Evolutionary conservation across 768 basidiomycete genomes (phyloP).

Genomic region (Botryobasidium botryosum): DNA sequence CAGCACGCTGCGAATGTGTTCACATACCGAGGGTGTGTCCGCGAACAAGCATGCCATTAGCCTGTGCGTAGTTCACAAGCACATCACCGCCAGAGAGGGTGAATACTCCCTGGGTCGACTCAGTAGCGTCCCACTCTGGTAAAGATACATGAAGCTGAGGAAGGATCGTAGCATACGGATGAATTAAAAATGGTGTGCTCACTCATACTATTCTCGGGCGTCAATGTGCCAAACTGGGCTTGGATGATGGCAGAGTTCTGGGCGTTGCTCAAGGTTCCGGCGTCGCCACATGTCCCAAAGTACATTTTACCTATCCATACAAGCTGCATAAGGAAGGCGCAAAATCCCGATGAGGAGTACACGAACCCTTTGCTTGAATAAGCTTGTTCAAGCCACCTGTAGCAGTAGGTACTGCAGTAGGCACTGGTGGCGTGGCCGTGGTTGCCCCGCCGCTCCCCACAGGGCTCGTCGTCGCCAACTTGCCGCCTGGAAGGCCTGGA

Average conservation of each 20-base stretch:
- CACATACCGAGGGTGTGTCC: slow-evolving; percentile 10
- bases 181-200: slow-evolving; percentile 2
- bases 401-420: too few species aligned
- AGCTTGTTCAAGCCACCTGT: too few species aligned
- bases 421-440: too few species aligned
- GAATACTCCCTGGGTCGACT: slow-evolving; percentile 7
- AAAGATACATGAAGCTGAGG: background rate
- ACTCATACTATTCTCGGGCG: slow-evolving; percentile 12
- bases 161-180: background rate
- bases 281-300: slow-evolving; percentile 3
- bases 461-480: too few species aligned
- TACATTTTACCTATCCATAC: too few species aligned
- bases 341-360: too few species aligned
- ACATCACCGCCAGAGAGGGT: slow-evolving; percentile 10
- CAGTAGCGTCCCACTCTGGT: background rate
- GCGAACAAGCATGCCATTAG: slow-evolving; percentile 10
- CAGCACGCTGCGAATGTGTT: background rate
- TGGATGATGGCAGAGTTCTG: slow-evolving; percentile 10
- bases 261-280: slow-evolving; percentile 1
- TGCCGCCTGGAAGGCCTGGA: too few species aligned
- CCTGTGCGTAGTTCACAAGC: slow-evolving; percentile 11
- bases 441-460: too few species aligned
- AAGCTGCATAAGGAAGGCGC: too few species aligned
- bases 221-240: slow-evolving; percentile 10
- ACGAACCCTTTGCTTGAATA: too few species aligned